phyloP scores from a whole-genome alignment of 306 rosid genomes.

The Quercus alba region DNA sequence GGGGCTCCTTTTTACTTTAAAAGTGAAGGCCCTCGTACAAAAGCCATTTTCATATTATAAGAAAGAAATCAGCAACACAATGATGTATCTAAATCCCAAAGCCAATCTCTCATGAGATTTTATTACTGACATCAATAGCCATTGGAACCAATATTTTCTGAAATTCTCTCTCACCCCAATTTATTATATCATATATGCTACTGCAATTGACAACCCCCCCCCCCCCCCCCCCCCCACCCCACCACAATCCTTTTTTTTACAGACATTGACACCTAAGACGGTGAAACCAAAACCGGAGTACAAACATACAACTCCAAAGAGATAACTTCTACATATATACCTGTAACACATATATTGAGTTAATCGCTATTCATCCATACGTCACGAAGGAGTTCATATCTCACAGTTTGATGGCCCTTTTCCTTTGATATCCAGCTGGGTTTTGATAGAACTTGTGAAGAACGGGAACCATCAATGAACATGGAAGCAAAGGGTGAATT shows the following conservation, averaged over 20 bases:
- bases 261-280: background rate
- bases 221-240: background rate
- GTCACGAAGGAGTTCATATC: conserved; percentile 85
- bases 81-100: background rate
- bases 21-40: too few species aligned
- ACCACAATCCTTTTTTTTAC: background rate
- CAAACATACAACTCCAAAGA: conserved; percentile 16
- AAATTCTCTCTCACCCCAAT: background rate
- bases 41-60: background rate
- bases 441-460: conserved; percentile 40
- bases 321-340: background rate
- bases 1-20: too few species aligned
- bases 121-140: background rate
- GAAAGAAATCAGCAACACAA: background rate
- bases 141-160: too few species aligned
- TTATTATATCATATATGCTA: background rate
- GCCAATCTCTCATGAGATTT: background rate
- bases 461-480: conserved; percentile 32
- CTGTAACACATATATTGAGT: background rate
- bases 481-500: conserved; percentile 72
- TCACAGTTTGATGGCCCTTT: conserved; percentile 39
- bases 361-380: conserved; percentile 79
- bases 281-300: conserved; percentile 1
- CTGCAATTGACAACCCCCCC: background rate
- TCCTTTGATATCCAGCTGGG: conserved; percentile 42